Evolutionary conservation across 306 rosid genomes (phyloP), one percentile per base, ranked within the genome.

Genomic region (Lathyrus tuberosus): DNA sequence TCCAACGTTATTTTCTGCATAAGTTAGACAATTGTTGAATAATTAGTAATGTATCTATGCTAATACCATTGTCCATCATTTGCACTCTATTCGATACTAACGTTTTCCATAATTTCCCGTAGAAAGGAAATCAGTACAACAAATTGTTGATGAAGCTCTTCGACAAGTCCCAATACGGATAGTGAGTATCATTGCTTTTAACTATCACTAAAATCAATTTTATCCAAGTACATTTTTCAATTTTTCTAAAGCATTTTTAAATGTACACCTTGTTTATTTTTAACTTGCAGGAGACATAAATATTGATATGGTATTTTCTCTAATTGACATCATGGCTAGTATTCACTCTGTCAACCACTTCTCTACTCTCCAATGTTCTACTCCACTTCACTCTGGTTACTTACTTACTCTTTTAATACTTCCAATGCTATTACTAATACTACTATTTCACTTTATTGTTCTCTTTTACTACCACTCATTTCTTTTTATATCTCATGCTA

Each of bases 1-100:
- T 93, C 79, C 97, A 93, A 76, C 97, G 97, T 72, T 97, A 93
- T 83, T 93, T 93, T 80, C 82, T 88, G 61, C 90, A 97, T 93
- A 84, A 84, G 98, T 82, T 16, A 70, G 54, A 73, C 33, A 12
- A 68, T 38, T 24, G 2, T 12, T 41, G 41, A 6, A 37, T 37
- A 37, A 37, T 8, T 54, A 51, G 41, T 9, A 48, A 30, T 52
- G 49, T 41, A 31, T 48, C n/a, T 68, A 69, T 80, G 43, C 38
- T 17, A 42, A 22, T 43, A 24, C n/a, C 46, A 10, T 38, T 38
- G 30, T 70, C 66, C 31, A 53, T 54, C 38, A 41, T 64, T 22
- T 44, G 37, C 11, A 30, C 44, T 69, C 64, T 9, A 38, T 62
- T 64, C 51, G 40, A 65, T 57, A 65, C 26, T 79, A 41, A 70